Evolutionary conservation across 352 stramenopile species (phyloP).

Genomic region (Blastocystis sp.): DNA sequence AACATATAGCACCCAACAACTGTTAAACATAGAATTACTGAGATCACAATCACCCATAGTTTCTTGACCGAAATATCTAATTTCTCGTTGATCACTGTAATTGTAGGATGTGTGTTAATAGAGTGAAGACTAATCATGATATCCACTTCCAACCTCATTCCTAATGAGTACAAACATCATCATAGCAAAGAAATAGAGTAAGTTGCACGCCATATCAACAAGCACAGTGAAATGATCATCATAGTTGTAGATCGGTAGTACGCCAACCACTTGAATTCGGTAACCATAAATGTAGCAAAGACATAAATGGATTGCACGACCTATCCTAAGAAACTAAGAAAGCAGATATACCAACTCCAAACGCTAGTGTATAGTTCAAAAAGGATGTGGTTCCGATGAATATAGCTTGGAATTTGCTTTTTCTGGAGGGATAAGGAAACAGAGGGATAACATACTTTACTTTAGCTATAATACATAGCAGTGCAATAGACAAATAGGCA

Average conservation of each 20-base stretch:
- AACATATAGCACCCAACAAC: neutral
- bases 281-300: neutral
- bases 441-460: neutral
- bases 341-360: neutral
- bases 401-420: neutral
- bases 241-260: constrained; percentile 45
- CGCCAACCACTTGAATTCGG: neutral
- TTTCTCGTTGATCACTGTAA: constrained; percentile 6
- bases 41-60: neutral
- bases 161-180: neutral
- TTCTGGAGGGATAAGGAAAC: neutral
- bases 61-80: neutral
- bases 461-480: neutral
- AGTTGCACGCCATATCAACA: constrained; percentile 8
- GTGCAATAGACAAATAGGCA: neutral
- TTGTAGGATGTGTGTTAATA: constrained; percentile 17
- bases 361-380: neutral
- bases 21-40: neutral
- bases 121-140: constrained; percentile 39
- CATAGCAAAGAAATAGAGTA: constrained; percentile 32
- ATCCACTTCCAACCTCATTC: neutral
- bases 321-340: neutral
- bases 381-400: neutral
- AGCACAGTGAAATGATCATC: neutral
- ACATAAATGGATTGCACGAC: constrained; percentile 20